Conservation (phyloP, 352 stramenopile species). For the Thraustochytrium striatum region DNA sequence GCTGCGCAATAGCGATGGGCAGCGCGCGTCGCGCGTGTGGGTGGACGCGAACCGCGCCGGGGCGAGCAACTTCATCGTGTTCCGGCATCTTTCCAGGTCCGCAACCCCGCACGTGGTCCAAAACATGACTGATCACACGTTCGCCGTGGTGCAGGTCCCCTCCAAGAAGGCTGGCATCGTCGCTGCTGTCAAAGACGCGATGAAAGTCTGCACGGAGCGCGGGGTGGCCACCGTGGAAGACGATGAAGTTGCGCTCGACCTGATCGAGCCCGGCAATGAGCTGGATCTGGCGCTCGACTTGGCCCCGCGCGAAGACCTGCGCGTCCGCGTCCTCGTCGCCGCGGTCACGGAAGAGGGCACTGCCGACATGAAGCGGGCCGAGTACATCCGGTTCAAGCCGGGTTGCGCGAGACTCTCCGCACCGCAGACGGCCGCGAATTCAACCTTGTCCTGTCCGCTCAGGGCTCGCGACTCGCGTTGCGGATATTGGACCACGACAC, state of each 20-base stretch:
- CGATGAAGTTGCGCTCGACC: not conserved
- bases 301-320: not conserved
- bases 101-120: not conserved
- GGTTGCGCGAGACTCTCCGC: too few species aligned
- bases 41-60: slow-evolving; percentile 17
- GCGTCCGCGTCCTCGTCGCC: not conserved
- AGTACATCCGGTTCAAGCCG: slow-evolving; percentile 19
- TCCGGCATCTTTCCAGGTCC: not conserved
- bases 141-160: slow-evolving; percentile 11
- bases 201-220: not conserved
- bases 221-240: not conserved
- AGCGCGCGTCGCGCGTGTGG: slow-evolving; percentile 30
- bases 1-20: not conserved
- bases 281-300: slow-evolving; percentile 1
- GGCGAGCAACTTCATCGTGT: slow-evolving; percentile 18
- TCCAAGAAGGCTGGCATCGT: not conserved
- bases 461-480: too few species aligned
- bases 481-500: too few species aligned
- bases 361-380: not conserved
- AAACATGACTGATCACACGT: slow-evolving; percentile 2
- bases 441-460: too few species aligned
- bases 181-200: not conserved
- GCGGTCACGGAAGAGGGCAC: not conserved
- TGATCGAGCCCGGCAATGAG: not conserved
- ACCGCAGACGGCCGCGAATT: too few species aligned